Base-by-base conservation (phyloP, 169 alveolate genomes). In the Theileria orientalis region DNA sequence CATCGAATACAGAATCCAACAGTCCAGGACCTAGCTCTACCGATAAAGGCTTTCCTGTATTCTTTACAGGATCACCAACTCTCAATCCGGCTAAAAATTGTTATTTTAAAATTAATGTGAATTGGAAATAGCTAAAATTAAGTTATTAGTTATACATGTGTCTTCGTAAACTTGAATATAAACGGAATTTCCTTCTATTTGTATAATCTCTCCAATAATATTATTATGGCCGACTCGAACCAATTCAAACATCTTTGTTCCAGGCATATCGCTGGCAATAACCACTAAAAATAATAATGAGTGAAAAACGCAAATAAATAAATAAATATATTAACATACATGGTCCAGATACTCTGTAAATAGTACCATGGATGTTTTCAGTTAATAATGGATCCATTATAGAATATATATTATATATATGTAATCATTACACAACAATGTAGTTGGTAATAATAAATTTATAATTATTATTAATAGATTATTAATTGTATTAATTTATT, bases 11-110 rank as follows among this genome's bases (percentile, higher is more conserved):
- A 69, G 92, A 94, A 69, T 92, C 95, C 76, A 98, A 85, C 42
- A 97, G 85, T 61, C 99, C 99, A 16, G 99, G 99, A 9, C 99
- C 99, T 30, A 98, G 91, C 80, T 96, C 97, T 46, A 98, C 99
- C 21, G 98, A 95, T 37, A 98, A 92, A 5, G 99, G 99, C 85
- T 90, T 91, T 6, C 99, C 99, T 19, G 99, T 96, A 84, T 97
- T 96, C 78, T 90, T 83, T 13, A 97, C 99, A 47, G 99, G 99
- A 76, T 97, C 99, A 25, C 99, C 99, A 11, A 96, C 98, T 30
- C 98, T 94, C 47, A 97, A 90, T 16, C 99, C 99, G 59, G 98
- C 96, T 93, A 85, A 37, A 83, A 21, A 54, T 8, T 69, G 6
- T 23, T 23, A 33, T 32, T 71, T 2, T 32, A 19, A 47, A 74